Percentiles rank a stretch among this genome's conserved stretches.
Evolutionary conservation across 2,329 filamentous ascomycete genomes (phyloP).

Genomic region (Colletotrichum chrysophilum): DNA sequence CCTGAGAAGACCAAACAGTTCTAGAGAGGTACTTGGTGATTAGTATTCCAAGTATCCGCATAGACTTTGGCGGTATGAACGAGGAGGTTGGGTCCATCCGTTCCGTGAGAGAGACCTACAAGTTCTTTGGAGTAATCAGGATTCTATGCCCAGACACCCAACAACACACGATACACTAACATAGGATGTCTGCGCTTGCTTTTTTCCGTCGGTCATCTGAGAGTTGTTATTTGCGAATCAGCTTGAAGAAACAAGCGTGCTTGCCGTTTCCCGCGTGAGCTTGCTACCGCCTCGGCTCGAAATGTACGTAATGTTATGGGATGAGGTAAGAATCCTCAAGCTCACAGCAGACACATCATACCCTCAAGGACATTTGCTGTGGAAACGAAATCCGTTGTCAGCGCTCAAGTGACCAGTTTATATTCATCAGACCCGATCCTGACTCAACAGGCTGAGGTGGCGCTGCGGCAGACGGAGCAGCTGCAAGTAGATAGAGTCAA

Average conservation of each 20-base stretch:
- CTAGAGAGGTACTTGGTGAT: neutral
- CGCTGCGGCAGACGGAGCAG: neutral
- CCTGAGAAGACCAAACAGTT: neutral
- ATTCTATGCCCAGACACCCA: neutral
- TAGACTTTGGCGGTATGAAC: neutral
- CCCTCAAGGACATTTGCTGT: neutral
- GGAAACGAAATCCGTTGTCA: neutral
- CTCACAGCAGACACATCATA: neutral
- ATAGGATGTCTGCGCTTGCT: neutral
- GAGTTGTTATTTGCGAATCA: neutral
- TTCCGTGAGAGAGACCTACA: neutral
- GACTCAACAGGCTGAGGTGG: neutral
- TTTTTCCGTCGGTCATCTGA: neutral
- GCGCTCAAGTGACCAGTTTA: neutral
- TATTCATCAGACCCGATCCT: neutral
- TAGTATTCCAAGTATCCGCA: fast-evolving
- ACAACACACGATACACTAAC: fast-evolving
- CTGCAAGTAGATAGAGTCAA: neutral
- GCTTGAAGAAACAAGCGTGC: neutral
- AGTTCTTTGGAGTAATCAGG: neutral
- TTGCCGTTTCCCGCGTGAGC: neutral
- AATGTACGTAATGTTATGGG: neutral
- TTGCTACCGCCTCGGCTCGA: neutral
- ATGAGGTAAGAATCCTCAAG: neutral
- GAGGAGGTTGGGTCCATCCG: fast-evolving